Conservation (phyloP, 1,284 basidiomycete species). For the Rhodotorula sp. region DNA sequence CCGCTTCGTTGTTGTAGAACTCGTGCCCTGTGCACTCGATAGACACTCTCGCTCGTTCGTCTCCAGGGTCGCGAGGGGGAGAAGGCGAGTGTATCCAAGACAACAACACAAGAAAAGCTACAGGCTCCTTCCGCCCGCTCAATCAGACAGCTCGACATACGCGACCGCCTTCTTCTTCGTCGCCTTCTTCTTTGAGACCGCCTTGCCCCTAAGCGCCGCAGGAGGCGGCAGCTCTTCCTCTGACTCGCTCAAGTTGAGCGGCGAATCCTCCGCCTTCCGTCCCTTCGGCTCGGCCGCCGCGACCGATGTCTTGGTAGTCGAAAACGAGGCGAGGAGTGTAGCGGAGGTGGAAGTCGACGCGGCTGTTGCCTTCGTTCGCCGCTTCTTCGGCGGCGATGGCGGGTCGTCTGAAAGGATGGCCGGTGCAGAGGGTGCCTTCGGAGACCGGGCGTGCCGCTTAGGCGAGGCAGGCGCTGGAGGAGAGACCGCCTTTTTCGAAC, state of each 20-base stretch:
- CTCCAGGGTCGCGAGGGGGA: too few relatives aligned
- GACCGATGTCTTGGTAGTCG: neutral
- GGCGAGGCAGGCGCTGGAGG: neutral
- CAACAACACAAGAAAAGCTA: too few relatives aligned
- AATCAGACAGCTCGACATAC: slow-evolving; percentile 31
- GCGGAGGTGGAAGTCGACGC: neutral
- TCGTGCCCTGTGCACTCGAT: too few relatives aligned
- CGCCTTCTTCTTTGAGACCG: neutral
- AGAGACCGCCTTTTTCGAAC: neutral
- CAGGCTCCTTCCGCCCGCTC: neutral
- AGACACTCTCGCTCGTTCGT: too few relatives aligned
- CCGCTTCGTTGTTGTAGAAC: too few relatives aligned
- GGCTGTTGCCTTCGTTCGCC: neutral
- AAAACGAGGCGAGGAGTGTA: neutral
- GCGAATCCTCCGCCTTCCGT: neutral
- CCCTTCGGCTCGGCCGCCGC: too few relatives aligned
- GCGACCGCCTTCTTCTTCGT: slow-evolving; percentile 2
- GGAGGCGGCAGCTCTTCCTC: slow-evolving; percentile 1
- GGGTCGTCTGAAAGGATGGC: neutral
- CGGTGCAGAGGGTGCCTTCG: neutral
- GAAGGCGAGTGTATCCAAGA: too few relatives aligned
- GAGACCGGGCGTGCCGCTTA: slow-evolving; percentile 3
- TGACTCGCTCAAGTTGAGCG: neutral
- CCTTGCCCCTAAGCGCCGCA: neutral
- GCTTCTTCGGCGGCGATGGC: neutral